Evolutionary conservation across 108 stramenopile species (phyloP).

Genomic region (Nitzschia sp.): DNA sequence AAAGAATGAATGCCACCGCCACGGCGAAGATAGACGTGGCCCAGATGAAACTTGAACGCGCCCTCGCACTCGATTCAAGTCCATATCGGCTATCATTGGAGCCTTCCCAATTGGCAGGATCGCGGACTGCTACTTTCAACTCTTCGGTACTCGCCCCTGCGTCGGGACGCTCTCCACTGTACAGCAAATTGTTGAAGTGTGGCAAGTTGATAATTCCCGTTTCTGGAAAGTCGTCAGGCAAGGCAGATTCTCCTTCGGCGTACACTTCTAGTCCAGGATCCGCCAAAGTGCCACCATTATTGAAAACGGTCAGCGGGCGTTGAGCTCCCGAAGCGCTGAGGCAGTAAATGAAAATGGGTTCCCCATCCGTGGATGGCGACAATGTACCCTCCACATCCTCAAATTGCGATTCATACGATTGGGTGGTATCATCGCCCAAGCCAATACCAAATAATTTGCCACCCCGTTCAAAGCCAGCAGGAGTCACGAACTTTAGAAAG

Average conservation of each 20-base stretch:
- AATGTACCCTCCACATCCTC: constrained; percentile 6
- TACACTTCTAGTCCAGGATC: neutral
- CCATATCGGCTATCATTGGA: constrained; percentile 29
- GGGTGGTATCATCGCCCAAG: neutral
- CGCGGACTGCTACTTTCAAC: constrained; percentile 2
- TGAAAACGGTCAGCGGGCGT: neutral
- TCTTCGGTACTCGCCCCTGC: constrained; percentile 1
- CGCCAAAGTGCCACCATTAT: constrained; percentile 12
- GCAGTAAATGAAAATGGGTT: constrained; percentile 27
- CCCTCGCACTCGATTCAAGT: no score
- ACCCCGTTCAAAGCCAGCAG: neutral
- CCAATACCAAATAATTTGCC: neutral
- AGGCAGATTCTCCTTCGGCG: constrained; percentile 4
- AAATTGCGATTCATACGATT: constrained; percentile 1
- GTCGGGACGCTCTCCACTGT: constrained; percentile 1
- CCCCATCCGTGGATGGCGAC: neutral
- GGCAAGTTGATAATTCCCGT: constrained; percentile 16
- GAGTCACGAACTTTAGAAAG: neutral
- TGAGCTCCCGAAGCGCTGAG: neutral
- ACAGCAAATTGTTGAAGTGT: constrained; percentile 12
- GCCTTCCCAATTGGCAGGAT: constrained; percentile 23
- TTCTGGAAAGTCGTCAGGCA: constrained; percentile 10
- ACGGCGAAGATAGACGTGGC: no score
- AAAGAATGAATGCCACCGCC: no score
- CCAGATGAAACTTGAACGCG: no score